Evolutionary conservation across 305 asterid genomes (phyloP).

Genomic region (Fraxinus sp.): DNA sequence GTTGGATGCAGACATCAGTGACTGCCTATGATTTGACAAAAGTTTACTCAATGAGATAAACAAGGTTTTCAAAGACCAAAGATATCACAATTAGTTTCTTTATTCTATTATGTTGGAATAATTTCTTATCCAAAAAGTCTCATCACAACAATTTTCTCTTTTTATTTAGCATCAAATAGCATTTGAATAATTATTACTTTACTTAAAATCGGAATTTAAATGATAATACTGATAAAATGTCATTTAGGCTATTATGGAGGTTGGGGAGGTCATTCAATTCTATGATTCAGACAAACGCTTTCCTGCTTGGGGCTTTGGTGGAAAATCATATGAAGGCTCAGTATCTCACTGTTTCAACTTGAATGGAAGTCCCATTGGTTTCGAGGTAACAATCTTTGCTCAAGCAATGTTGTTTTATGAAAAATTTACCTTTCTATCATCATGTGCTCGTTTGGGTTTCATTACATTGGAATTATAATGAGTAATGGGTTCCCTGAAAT

Average conservation of each 20-base stretch:
- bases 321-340: slow-evolving; percentile 40
- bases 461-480: not conserved
- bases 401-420: not conserved
- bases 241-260: slow-evolving; percentile 71
- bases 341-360: slow-evolving; percentile 83
- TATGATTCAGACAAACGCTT: slow-evolving; percentile 77
- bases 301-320: slow-evolving; percentile 96
- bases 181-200: not conserved
- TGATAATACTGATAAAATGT: slow-evolving; percentile 13
- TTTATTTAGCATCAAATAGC: not conserved
- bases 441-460: not conserved
- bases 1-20: not conserved
- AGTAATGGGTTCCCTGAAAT: not conserved
- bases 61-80: not conserved
- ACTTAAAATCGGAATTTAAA: not conserved
- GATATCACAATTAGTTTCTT: not conserved
- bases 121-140: not conserved
- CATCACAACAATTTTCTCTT: not conserved
- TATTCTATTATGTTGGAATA: not conserved
- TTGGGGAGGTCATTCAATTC: slow-evolving; percentile 85
- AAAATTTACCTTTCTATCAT: not conserved
- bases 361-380: slow-evolving; percentile 50
- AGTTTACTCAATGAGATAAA: not conserved
- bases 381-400: slow-evolving; percentile 43
- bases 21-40: not conserved